These are phyloP conservation scores for Hsuehochloa calcarea DNA, from an alignment of 176 grass and related monocot genomes.

Conservation along the genomic window DNA sequence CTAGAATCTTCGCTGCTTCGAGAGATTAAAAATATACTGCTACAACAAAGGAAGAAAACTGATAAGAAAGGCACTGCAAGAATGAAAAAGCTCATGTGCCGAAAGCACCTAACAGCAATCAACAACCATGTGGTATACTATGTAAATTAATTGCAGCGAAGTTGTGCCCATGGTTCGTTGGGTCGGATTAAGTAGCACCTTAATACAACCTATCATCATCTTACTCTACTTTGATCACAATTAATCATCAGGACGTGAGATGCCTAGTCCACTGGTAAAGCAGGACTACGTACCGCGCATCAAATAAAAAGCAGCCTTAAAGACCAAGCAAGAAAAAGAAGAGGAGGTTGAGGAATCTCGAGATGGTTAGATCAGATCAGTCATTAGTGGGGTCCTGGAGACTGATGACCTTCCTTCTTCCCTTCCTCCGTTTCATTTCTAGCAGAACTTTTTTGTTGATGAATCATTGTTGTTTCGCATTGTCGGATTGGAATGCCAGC, in stretches of 20 bases:
- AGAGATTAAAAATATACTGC: neutral
- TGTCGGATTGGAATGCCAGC: neutral
- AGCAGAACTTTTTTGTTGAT: neutral
- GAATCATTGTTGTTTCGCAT: conserved; percentile 8
- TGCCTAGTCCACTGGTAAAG: neutral
- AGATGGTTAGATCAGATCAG: neutral
- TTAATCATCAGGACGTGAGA: neutral
- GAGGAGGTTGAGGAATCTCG: neutral
- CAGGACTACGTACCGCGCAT: neutral
- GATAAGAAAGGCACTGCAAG: neutral
- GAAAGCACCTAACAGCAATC: conserved; percentile 16
- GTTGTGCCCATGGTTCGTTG: neutral
- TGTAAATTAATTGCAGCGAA: neutral
- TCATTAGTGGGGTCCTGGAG: neutral
- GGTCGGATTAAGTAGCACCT: neutral
- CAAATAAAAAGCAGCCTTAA: neutral
- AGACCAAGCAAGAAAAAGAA: conserved; percentile 22
- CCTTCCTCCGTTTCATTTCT: neutral
- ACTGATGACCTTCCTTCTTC: neutral
- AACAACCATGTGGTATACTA: neutral
- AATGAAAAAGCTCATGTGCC: neutral
- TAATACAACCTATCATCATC: neutral
- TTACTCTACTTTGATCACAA: neutral
- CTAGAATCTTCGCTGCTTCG: too few relatives aligned
- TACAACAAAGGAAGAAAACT: neutral